Conservation (phyloP, 73 alveolate species). For the Symbiodinium pilosum region DNA sequence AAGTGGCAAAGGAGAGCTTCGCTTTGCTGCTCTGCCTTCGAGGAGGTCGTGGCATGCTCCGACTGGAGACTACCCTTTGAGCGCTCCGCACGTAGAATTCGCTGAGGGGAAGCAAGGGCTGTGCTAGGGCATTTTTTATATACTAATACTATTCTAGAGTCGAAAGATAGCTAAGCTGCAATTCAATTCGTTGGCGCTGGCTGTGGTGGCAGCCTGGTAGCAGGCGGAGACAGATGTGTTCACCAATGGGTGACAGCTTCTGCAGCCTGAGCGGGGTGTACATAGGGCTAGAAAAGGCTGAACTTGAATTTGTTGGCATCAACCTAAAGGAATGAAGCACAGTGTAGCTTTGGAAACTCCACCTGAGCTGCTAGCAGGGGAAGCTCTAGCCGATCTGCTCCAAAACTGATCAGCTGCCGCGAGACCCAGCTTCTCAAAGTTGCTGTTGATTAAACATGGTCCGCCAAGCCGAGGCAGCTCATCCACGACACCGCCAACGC, state of each 20-base stretch:
- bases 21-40: not conserved
- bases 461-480: not conserved
- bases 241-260: not conserved
- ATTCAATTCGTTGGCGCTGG: not conserved
- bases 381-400: not conserved
- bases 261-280: not conserved
- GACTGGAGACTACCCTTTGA: constrained; percentile 69
- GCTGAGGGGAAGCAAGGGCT: not conserved
- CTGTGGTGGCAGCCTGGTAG: not conserved
- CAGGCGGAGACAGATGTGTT: not conserved
- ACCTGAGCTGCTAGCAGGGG: too few species aligned
- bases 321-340: too few species aligned
- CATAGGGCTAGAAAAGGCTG: not conserved
- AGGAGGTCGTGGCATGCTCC: constrained; percentile 82
- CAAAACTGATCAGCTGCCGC: not conserved
- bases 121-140: not conserved
- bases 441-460: not conserved
- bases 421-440: not conserved
- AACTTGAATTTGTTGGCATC: not conserved
- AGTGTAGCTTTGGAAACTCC: too few species aligned
- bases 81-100: not conserved
- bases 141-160: too few species aligned
- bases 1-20: not conserved
- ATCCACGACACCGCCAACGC: not conserved
- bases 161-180: too few species aligned